These are phyloP conservation scores for Ceratocystis albifundus DNA, from an alignment of 2,329 filamentous ascomycete species.

Conservation along the genomic window DNA sequence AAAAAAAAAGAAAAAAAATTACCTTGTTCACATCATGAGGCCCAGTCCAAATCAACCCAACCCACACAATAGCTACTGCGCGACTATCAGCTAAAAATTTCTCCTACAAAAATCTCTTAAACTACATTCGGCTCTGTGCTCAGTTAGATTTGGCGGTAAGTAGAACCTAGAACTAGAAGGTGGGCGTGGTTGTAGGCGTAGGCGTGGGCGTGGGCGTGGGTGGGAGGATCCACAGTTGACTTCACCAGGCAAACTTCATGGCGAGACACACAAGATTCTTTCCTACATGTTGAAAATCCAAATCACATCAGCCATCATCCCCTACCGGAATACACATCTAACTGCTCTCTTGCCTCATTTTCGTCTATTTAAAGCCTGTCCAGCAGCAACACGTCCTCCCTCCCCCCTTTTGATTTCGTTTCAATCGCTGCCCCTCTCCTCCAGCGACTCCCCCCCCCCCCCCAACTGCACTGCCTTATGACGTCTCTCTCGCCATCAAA, in stretches of 20 bases:
- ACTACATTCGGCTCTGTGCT: not conserved
- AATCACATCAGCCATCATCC: not conserved
- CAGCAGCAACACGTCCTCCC: not conserved
- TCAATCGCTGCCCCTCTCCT: not conserved
- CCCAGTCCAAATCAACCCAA: not conserved
- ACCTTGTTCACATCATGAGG: not conserved
- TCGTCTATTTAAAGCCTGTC: too few species aligned
- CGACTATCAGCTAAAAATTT: not conserved
- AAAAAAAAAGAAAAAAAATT: not conserved
- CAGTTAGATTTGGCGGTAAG: not conserved
- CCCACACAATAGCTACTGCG: not conserved
- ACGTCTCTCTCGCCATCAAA: conserved; percentile 26
- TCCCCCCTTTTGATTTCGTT: not conserved
- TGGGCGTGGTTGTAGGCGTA: too few species aligned
- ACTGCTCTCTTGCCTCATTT: too few species aligned
- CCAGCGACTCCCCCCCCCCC: not conserved
- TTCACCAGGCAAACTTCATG: conserved; percentile 3
- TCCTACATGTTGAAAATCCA: not conserved
- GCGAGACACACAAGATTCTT: not conserved
- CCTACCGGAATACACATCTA: too few species aligned
- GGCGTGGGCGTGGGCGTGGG: too few species aligned
- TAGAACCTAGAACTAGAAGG: conserved; percentile 18
- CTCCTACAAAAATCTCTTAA: not conserved
- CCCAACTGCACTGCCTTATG: conserved; percentile 1
- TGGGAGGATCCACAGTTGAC: conserved; percentile 19